Evolutionary conservation across 768 basidiomycete genomes (phyloP), one percentile per base, ranked within the genome.

Genomic region (Cyclocybe cylindracea): DNA sequence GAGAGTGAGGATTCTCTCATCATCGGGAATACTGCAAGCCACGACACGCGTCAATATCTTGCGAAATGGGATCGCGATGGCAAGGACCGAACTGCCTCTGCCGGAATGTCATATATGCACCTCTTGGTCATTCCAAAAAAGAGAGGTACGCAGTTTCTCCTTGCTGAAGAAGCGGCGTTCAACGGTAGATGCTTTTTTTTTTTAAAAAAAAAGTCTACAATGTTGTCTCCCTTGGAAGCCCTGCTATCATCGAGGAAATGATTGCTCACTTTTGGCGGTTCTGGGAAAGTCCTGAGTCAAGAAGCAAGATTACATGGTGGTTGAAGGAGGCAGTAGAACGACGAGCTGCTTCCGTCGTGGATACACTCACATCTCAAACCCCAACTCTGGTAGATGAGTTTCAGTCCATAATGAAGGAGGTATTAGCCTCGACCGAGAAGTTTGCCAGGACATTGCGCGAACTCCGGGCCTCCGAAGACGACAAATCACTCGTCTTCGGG

Each of bases 41-140:
- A 54, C 29, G 52, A 54, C 39, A 48, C 35, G 2, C 40, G 52
- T 2, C 52, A 54, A 29, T 54, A 54, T 24, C 52, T 54, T 24
- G 46, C 52, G 7, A 48, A 54, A 37, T 54, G 52, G 52, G 52
- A 54, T 16, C 46, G 46, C 10, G 52, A 54, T n/a, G 42, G 47
- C 18, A 54, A 54, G 46, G 52, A 54, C 42, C 42, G 44, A 32
- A 54, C 52, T 1, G 34, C 47, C 11, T 42, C 52, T 3, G 52
- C 52, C 14, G 52, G 52, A 29, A 54, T 54, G 52, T 48, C 52
- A 35, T 54, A 54, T 37, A 37, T 54, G 35, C 52, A 54, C 18
- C 46, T 54, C 10, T 31, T 54, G 10, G 52, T 48, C 13, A 54
- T 54, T 11, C 52, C 52, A 9, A 54, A 54, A 31, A 48, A 39